phyloP scores from a whole-genome alignment of 768 basidiomycete species.

The Termitomyces sp. region DNA sequence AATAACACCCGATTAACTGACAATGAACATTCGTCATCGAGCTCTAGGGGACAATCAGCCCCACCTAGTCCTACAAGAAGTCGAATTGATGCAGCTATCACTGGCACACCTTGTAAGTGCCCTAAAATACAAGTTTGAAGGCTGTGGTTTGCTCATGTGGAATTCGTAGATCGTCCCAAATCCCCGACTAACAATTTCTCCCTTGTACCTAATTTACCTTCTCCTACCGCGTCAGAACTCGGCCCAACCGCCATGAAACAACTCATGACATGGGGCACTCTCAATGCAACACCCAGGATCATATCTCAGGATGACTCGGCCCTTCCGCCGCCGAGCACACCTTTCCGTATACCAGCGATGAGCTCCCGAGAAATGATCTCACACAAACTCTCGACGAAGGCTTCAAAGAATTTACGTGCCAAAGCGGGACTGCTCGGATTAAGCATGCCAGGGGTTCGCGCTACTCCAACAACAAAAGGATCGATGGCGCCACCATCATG shows the following conservation, averaged over 20 bases:
- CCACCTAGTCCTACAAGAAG: slow-evolving; percentile 90
- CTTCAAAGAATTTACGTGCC: slow-evolving; percentile 72
- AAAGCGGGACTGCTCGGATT: slow-evolving; percentile 63
- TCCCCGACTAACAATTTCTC: slow-evolving; percentile 58
- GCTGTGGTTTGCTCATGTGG: slow-evolving; percentile 2
- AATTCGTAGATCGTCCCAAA: slow-evolving; percentile 50
- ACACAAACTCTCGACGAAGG: slow-evolving; percentile 74
- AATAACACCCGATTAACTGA: slow-evolving; percentile 76
- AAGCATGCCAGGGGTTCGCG: slow-evolving; percentile 30
- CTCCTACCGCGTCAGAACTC: slow-evolving; percentile 78
- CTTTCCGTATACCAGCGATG: slow-evolving; percentile 76
- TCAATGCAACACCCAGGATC: slow-evolving; percentile 87
- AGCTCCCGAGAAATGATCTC: slow-evolving; percentile 79
- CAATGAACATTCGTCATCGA: slow-evolving; percentile 48
- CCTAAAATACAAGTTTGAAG: neutral
- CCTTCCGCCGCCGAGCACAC: slow-evolving; percentile 43
- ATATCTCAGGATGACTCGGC: slow-evolving; percentile 59
- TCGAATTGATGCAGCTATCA: slow-evolving; percentile 87
- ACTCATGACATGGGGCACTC: slow-evolving; percentile 96
- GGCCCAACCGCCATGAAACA: slow-evolving; percentile 82
- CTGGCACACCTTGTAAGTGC: slow-evolving; percentile 81
- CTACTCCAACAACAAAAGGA: slow-evolving; percentile 34
- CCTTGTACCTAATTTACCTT: slow-evolving; percentile 81
- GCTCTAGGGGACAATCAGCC: slow-evolving; percentile 38
- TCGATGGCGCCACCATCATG: slow-evolving; percentile 76